phyloP scores from a whole-genome alignment of 345 rosid species.

The Populus alba region DNA sequence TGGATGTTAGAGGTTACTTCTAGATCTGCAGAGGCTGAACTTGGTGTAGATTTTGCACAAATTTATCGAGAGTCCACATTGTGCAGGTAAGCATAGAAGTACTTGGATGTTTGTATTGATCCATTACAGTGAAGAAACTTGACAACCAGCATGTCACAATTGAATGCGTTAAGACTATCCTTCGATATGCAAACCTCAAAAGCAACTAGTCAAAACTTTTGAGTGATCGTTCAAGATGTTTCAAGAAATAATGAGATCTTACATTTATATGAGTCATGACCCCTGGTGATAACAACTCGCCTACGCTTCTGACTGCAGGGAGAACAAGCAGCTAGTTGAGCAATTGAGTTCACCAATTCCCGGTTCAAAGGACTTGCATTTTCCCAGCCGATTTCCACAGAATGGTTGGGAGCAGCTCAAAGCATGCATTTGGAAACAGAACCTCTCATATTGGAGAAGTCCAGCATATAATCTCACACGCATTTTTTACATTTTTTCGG shows the following conservation, averaged over 20 bases:
- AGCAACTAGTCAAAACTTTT: too few species aligned
- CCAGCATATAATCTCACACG: constrained; percentile 69
- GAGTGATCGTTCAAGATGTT: neutral
- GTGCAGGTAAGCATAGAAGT: constrained; percentile 40
- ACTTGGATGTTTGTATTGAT: too few species aligned
- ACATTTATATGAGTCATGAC: neutral
- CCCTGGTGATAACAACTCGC: neutral
- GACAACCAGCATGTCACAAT: too few species aligned
- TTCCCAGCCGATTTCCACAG: constrained; percentile 43
- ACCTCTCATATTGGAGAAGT: constrained; percentile 81
- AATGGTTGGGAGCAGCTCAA: constrained; percentile 65
- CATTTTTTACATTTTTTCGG: constrained; percentile 21
- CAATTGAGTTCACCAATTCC: constrained; percentile 43
- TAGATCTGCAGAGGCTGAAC: constrained; percentile 52
- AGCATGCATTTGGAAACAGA: constrained; percentile 73
- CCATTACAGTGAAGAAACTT: too few species aligned
- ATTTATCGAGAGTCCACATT: constrained; percentile 48
- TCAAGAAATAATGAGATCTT: too few species aligned
- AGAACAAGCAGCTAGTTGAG: constrained; percentile 44
- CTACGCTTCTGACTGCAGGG: constrained; percentile 28
- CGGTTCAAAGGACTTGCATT: constrained; percentile 54
- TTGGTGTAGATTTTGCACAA: constrained; percentile 57
- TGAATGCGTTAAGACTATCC: too few species aligned
- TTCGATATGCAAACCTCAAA: too few species aligned
- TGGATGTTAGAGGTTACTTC: constrained; percentile 80